Evolutionary conservation across 306 rosid genomes (phyloP).

Genomic region (Echinosophora koreensis): DNA sequence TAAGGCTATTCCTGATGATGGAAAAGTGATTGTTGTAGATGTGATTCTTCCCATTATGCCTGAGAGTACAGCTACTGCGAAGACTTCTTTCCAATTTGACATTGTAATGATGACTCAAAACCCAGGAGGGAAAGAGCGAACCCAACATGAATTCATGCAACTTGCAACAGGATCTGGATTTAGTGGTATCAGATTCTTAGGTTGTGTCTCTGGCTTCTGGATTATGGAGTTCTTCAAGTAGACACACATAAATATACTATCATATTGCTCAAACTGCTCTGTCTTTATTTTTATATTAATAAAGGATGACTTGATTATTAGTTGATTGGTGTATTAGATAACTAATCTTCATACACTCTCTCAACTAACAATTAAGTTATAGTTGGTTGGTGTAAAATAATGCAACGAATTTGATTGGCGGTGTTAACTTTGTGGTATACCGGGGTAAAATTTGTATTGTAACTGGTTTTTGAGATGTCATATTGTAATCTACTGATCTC

Average conservation of each 20-base stretch:
- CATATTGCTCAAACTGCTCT: neutral
- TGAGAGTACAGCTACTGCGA: neutral
- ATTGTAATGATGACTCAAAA: conserved; percentile 46
- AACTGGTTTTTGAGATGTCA: too few species aligned
- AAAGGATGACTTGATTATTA: too few species aligned
- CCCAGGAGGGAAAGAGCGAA: conserved; percentile 60
- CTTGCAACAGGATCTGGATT: conserved; percentile 52
- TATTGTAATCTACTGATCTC: too few species aligned
- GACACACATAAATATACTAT: neutral
- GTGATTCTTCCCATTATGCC: conserved; percentile 26
- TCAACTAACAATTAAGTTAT: too few species aligned
- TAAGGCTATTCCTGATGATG: conserved; percentile 46
- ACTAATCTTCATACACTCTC: too few species aligned
- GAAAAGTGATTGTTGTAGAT: conserved; percentile 55
- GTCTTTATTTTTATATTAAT: neutral
- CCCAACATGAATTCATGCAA: conserved; percentile 39
- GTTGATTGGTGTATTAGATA: too few species aligned
- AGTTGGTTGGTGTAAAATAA: too few species aligned
- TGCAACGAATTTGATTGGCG: too few species aligned
- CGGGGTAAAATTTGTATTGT: too few species aligned
- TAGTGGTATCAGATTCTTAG: conserved; percentile 27
- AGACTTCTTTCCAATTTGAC: conserved; percentile 33
- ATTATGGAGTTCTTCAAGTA: conserved; percentile 52
- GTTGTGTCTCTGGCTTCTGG: conserved; percentile 19
- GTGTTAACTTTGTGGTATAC: too few species aligned